These are phyloP conservation scores for Peronospora belbahrii DNA, from an alignment of 352 stramenopile species.

Conservation along the genomic window DNA sequence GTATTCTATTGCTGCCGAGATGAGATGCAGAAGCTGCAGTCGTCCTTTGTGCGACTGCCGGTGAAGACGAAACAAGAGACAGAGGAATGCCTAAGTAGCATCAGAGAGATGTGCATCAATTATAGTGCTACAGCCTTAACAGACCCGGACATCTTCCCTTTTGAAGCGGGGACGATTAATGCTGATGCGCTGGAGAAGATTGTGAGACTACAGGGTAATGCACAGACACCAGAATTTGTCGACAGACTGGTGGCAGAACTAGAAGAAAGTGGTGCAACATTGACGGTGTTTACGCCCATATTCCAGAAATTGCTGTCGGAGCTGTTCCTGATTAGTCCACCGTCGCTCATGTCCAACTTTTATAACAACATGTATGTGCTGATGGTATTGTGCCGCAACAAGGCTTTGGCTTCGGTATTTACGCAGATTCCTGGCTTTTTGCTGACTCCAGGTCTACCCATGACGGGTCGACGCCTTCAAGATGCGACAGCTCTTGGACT, in stretches of 20 bases:
- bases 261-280: constrained; percentile 39
- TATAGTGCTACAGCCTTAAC: constrained; percentile 78
- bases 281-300: constrained; percentile 59
- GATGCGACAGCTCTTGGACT: constrained; percentile 74
- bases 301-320: constrained; percentile 77
- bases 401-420: constrained; percentile 53
- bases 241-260: constrained; percentile 44
- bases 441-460: constrained; percentile 40
- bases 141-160: constrained; percentile 83
- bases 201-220: constrained; percentile 44
- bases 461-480: constrained; percentile 63
- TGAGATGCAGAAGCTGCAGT: constrained; percentile 61
- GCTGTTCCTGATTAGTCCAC: constrained; percentile 71
- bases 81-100: constrained; percentile 41
- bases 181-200: constrained; percentile 62
- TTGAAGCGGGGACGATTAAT: constrained; percentile 57
- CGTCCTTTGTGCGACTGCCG: constrained; percentile 43
- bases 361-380: constrained; percentile 69
- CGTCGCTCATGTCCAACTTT: constrained; percentile 67
- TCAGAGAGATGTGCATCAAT: constrained; percentile 77
- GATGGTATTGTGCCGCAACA: constrained; percentile 56
- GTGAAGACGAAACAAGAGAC: constrained; percentile 42
- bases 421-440: constrained; percentile 65
- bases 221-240: constrained; percentile 50
- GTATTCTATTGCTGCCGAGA: constrained; percentile 67